Conservation (phyloP, 139 green algal genomes). For the Dunaliella sp. region DNA sequence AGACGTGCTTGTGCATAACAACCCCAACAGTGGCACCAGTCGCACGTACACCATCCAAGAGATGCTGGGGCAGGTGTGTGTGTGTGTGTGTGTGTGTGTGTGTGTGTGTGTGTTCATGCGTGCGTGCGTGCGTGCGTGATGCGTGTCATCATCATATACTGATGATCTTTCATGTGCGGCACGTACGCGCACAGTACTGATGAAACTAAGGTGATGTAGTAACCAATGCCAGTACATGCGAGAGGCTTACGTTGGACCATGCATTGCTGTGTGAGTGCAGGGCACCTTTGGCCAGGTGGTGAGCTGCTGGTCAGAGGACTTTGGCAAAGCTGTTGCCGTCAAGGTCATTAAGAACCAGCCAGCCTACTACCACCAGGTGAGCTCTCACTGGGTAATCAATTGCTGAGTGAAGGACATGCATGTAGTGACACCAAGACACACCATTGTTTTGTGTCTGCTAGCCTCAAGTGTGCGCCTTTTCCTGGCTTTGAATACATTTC, state of each 20-base stretch:
- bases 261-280: conserved; percentile 6
- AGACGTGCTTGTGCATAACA: conserved; percentile 58
- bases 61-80: conserved; percentile 17
- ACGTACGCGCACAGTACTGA: too few species aligned
- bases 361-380: conserved; percentile 91
- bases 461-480: too few species aligned
- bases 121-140: background rate
- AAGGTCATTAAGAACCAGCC: conserved; percentile 99
- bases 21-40: conserved; percentile 22
- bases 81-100: background rate
- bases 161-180: background rate
- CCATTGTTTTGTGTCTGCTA: too few species aligned
- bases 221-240: too few species aligned
- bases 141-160: too few species aligned
- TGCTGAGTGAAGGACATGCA: too few species aligned
- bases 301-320: conserved; percentile 20
- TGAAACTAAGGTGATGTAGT: too few species aligned
- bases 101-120: background rate
- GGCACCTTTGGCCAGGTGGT: conserved; percentile 17
- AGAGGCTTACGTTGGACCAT: too few species aligned
- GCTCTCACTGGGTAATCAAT: too few species aligned
- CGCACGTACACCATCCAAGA: conserved; percentile 26
- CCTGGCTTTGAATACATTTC: too few species aligned
- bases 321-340: conserved; percentile 17
- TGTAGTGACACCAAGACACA: too few species aligned